These are phyloP conservation scores for Phylloporus arenicola DNA, from an alignment of 768 basidiomycete species.

Conservation along the genomic window DNA sequence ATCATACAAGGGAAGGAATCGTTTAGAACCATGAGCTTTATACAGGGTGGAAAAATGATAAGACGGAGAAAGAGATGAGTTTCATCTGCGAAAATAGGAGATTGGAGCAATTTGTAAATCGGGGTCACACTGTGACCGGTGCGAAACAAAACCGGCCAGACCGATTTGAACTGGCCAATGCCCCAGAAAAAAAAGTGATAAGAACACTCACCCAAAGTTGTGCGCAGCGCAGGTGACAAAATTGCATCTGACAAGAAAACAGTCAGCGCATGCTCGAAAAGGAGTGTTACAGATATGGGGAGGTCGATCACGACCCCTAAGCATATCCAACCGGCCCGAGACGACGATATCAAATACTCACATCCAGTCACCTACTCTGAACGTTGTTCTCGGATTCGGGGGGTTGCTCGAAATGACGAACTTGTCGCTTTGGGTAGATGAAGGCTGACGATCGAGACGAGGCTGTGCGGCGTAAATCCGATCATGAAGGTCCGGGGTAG, in stretches of 20 bases:
- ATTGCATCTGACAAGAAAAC: conserved; percentile 46
- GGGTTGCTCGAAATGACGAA: conserved; percentile 66
- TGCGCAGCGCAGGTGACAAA: conserved; percentile 70
- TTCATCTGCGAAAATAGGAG: conserved; percentile 25
- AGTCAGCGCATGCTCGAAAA: conserved; percentile 11
- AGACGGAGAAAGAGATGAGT: conserved; percentile 2
- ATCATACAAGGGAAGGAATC: conserved; percentile 46
- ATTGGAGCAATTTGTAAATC: conserved; percentile 22
- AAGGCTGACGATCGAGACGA: neutral
- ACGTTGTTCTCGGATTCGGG: conserved; percentile 62
- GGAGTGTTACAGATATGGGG: conserved; percentile 1
- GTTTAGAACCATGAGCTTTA: conserved; percentile 37
- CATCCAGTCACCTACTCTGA: conserved; percentile 75
- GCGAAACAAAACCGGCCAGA: conserved; percentile 9
- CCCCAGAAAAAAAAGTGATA: conserved; percentile 6
- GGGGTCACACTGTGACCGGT: conserved; percentile 13
- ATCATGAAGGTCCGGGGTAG: conserved; percentile 30
- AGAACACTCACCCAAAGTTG: conserved; percentile 71
- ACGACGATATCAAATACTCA: conserved; percentile 37
- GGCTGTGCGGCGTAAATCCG: conserved; percentile 10
- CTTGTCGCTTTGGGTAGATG: conserved; percentile 25
- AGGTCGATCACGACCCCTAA: conserved; percentile 15
- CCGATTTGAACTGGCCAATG: neutral
- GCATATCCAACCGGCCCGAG: conserved; percentile 6
- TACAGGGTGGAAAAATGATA: conserved; percentile 9